These are phyloP conservation scores for Penicillium alfredii DNA, from an alignment of 495 filamentous ascomycete genomes.

Conservation along the genomic window DNA sequence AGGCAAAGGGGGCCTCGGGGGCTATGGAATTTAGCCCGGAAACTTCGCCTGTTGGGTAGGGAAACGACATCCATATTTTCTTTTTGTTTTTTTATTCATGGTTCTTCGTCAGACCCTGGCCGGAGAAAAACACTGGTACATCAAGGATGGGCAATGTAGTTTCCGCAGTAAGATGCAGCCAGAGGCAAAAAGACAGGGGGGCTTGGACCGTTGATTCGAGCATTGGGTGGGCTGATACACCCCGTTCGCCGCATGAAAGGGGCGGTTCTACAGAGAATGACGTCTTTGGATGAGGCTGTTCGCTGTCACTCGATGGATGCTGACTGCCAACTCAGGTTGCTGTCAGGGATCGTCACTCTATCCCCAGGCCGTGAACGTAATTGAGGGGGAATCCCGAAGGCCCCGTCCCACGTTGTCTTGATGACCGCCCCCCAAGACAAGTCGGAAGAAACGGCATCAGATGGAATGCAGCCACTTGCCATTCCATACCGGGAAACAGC, in stretches of 20 bases:
- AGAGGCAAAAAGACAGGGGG: constrained; percentile 25
- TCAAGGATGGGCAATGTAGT: constrained; percentile 16
- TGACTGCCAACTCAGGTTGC: constrained; percentile 35
- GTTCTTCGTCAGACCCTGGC: constrained; percentile 30
- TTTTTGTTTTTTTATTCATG: constrained; percentile 12
- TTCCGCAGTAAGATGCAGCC: constrained; percentile 27
- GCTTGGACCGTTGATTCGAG: constrained; percentile 28
- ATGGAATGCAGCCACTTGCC: constrained; percentile 11
- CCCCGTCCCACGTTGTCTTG: constrained; percentile 21
- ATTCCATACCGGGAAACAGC: constrained; percentile 7
- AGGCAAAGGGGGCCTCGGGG: no score
- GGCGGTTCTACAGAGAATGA: constrained; percentile 20
- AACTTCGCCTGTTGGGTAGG: constrained; percentile 27
- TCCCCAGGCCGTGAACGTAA: constrained; percentile 13
- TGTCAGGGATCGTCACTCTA: constrained; percentile 26
- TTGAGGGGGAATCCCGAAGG: constrained; percentile 23
- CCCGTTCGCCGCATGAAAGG: constrained; percentile 16
- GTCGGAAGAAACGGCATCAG: constrained; percentile 8
- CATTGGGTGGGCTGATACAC: constrained; percentile 13
- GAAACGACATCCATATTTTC: constrained; percentile 15
- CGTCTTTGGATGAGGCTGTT: constrained; percentile 21
- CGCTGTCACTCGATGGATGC: constrained; percentile 20
- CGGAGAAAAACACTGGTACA: constrained; percentile 21
- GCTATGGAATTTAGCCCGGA: constrained; percentile 5
- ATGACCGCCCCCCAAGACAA: constrained; percentile 3